Conservation (phyloP, 164 flowering plant species). For the Warburgia ugandensis region DNA sequence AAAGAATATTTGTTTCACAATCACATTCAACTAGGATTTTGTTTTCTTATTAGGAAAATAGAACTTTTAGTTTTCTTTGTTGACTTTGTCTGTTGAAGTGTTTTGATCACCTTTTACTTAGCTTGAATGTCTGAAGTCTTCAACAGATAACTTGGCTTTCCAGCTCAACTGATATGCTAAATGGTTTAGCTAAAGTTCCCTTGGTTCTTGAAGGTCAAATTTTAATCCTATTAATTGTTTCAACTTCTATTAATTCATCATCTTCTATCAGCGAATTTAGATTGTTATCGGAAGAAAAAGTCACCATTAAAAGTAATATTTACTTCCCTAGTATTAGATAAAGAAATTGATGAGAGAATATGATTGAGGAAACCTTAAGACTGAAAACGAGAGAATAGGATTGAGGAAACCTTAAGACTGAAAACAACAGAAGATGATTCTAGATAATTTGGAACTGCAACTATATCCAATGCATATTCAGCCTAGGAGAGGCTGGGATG, state of each 20-base stretch:
- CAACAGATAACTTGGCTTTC: background rate
- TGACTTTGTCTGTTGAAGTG: too few species aligned
- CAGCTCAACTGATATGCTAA: background rate
- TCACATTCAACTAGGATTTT: background rate
- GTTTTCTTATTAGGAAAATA: background rate
- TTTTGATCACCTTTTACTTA: background rate
- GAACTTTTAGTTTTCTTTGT: too few species aligned
- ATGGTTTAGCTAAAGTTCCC: background rate
- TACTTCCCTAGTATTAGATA: background rate
- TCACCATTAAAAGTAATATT: background rate
- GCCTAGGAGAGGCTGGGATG: too few species aligned
- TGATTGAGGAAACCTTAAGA: too few species aligned
- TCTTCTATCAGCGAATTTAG: background rate
- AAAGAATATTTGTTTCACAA: background rate
- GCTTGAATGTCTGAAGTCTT: background rate
- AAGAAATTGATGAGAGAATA: background rate
- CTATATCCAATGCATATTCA: too few species aligned
- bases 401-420: too few species aligned
- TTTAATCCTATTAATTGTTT: background rate
- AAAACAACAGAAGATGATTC: too few species aligned
- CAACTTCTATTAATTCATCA: background rate
- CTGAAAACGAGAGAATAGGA: too few species aligned
- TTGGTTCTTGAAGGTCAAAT: background rate
- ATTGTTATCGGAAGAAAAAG: background rate
- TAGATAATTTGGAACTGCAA: too few species aligned